Base-by-base conservation (phyloP, 2,329 filamentous ascomycete species). In the Thermothelomyces thermophilus region DNA sequence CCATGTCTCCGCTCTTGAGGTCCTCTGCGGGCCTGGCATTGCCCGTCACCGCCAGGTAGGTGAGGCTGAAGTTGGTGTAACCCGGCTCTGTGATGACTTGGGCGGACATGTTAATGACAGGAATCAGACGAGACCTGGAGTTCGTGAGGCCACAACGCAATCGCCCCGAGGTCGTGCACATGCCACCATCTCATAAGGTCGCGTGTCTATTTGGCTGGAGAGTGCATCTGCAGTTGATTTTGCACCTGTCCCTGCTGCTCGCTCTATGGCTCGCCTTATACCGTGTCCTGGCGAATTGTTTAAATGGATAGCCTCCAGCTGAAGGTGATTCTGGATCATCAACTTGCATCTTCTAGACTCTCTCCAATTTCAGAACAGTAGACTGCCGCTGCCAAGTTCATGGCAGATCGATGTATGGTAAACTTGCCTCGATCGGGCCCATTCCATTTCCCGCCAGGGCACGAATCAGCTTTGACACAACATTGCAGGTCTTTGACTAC, bases 11-110 rank as follows among this genome's bases (percentile, higher is more conserved):
- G 11, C 34, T n/a, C 3, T 30, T 11, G 20, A 11, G 17, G 14
- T n/a, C 37, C 24, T 6, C n/a, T 2, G 17, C n/a, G 2, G 31
- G 9, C 7, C 50, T 35, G 50, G 34, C 37, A 39, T 52, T 54
- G 34, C 47, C 56, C 8, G 48, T 47, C 3, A 37, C 24, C 11
- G 42, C 33, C 7, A 58, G 56, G 26, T 57, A 58, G 20, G 48
- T 59, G 46, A 61, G 54, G 53, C 59, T 60, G 55, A 58, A 58
- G 20, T 55, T 55, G 37, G 56, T 56, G 26, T 58, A 48, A 2
- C 42, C 54, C 24, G 51, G 44, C 37, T 58, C 55, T 11, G 43
- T 52, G 16, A 55, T 48, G 28, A 40, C 22, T 7, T 40, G 20
- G 9, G n/a, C 16, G 1, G 46, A 41, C 46, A 47, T 48, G 40